These are phyloP conservation scores for Aspergillus sp. DNA, from an alignment of 2,329 filamentous ascomycete species.

Conservation along the genomic window DNA sequence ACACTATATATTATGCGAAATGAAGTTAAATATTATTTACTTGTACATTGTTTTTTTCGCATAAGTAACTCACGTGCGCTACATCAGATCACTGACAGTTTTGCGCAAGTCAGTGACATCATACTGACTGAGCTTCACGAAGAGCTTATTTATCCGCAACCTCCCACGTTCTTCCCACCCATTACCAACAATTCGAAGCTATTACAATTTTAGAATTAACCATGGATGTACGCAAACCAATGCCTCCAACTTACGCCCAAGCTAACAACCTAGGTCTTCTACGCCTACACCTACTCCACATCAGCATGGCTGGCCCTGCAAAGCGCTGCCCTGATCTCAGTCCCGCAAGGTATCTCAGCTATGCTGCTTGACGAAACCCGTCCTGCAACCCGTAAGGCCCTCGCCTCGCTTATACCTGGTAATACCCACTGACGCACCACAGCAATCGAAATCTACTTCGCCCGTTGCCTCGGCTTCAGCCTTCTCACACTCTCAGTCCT, in stretches of 20 bases:
- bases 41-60: background rate
- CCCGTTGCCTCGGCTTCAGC: slow-evolving; percentile 67
- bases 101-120: background rate
- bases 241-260: slow-evolving; percentile 5
- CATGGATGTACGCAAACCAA: slow-evolving; percentile 22
- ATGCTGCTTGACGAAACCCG: slow-evolving; percentile 59
- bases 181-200: background rate
- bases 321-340: slow-evolving; percentile 56
- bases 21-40: background rate
- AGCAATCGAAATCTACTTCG: slow-evolving; percentile 72
- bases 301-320: slow-evolving; percentile 47
- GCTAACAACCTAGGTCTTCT: slow-evolving; percentile 37
- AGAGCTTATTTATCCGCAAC: background rate
- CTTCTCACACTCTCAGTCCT: slow-evolving; percentile 65
- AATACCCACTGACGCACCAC: slow-evolving; percentile 2
- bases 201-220: background rate
- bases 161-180: background rate
- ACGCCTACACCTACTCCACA: slow-evolving; percentile 47
- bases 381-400: slow-evolving; percentile 51
- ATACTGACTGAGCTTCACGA: background rate
- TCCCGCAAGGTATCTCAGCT: slow-evolving; percentile 61
- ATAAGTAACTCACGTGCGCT: background rate
- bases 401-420: background rate
- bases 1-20: background rate
- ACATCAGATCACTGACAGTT: background rate